phyloP scores from a whole-genome alignment of 208 protist genomes.

The Wallacemonas sp. region DNA sequence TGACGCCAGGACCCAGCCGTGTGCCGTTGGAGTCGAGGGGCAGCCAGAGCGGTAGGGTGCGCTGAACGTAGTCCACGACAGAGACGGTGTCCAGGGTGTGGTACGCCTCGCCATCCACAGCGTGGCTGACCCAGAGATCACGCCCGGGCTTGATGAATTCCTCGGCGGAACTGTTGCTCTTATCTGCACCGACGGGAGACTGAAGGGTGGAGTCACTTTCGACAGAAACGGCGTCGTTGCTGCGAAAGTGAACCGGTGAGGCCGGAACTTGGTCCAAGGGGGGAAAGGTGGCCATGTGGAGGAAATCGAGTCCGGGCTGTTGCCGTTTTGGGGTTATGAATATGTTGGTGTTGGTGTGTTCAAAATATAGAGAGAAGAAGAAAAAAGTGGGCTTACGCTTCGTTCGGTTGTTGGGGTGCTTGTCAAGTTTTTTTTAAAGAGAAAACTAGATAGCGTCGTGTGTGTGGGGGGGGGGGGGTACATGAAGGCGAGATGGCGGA shows the following conservation, averaged over 20 bases:
- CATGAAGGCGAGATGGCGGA: neutral
- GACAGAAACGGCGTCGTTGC: neutral
- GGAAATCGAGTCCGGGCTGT: neutral
- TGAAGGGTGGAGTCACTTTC: constrained; percentile 7
- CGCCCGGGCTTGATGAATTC: neutral
- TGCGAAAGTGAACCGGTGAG: constrained; percentile 12
- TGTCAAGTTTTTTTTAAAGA: too few species aligned
- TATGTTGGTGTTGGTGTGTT: neutral
- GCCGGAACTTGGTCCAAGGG: neutral
- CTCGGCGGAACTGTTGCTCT: neutral
- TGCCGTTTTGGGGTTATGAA: too few species aligned
- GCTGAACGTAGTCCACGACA: constrained; percentile 27
- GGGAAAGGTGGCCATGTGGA: neutral
- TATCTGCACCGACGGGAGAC: neutral
- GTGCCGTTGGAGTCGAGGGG: neutral
- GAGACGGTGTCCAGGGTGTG: constrained; percentile 19
- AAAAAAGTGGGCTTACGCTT: neutral
- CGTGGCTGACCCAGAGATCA: neutral
- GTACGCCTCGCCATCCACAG: constrained; percentile 18
- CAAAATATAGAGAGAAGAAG: neutral
- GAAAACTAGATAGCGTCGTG: neutral
- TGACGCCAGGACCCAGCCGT: constrained; percentile 17
- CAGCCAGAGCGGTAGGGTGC: constrained; percentile 17
- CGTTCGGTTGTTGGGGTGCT: too few species aligned
- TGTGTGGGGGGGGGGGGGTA: neutral